Evolutionary conservation across 2,329 filamentous ascomycete genomes (phyloP).

Genomic region (Elsinoe ampelina): DNA sequence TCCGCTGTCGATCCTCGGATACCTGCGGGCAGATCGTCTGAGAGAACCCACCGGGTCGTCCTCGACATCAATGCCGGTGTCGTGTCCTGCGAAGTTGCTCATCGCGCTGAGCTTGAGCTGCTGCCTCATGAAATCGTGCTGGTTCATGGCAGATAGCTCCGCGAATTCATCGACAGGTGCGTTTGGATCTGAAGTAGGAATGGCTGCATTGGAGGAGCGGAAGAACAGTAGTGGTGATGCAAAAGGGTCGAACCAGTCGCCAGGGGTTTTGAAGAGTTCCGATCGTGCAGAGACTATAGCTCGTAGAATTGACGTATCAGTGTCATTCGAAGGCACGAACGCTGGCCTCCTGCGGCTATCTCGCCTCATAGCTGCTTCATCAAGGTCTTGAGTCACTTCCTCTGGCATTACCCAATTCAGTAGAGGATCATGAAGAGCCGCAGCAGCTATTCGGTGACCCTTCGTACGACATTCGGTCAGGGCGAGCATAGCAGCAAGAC

Average conservation of each 20-base stretch:
- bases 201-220: conserved; percentile 32
- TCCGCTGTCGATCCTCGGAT: conserved; percentile 33
- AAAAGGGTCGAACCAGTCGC: conserved; percentile 41
- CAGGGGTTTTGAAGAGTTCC: conserved; percentile 33
- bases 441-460: conserved; percentile 35
- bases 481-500: conserved; percentile 40
- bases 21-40: conserved; percentile 30
- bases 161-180: conserved; percentile 26
- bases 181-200: conserved; percentile 17
- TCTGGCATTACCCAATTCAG: conserved; percentile 39
- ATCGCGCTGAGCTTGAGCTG: conserved; percentile 20
- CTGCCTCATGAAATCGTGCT: conserved; percentile 23
- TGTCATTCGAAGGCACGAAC: not conserved
- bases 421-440: conserved; percentile 39
- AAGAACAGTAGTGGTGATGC: conserved; percentile 44
- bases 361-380: not conserved
- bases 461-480: conserved; percentile 40
- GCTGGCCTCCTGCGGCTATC: not conserved
- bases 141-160: conserved; percentile 22
- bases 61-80: not conserved
- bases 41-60: conserved; percentile 1
- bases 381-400: conserved; percentile 13
- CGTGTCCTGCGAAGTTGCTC: conserved; percentile 9
- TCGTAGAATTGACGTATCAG: not conserved
- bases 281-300: conserved; percentile 28